Evolutionary conservation across 495 filamentous ascomycete species (phyloP).

Genomic region (Penicillium longicatenatum): DNA sequence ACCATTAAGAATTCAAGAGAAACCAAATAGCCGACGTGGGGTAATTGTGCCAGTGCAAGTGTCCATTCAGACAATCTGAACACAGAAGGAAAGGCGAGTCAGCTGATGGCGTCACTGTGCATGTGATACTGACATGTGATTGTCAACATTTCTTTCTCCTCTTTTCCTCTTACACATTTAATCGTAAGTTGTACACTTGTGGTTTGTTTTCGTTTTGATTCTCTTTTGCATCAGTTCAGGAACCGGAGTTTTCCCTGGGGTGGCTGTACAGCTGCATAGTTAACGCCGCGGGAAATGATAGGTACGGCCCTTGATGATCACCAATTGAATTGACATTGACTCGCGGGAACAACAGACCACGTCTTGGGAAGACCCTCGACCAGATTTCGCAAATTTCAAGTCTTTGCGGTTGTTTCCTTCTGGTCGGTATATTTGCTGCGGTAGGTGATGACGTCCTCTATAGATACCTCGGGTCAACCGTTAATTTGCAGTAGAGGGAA

Average conservation of each 20-base stretch:
- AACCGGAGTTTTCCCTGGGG: neutral
- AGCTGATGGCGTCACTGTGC: neutral
- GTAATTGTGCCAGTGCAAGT: neutral
- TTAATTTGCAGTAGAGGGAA: constrained; percentile 59
- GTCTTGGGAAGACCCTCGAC: constrained; percentile 88
- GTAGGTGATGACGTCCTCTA: constrained; percentile 43
- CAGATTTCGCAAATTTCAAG: constrained; percentile 89
- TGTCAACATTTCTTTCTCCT: neutral
- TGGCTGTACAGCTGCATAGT: constrained; percentile 2
- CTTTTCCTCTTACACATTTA: neutral
- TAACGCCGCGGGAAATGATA: neutral
- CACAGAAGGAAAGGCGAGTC: neutral
- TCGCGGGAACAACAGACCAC: constrained; percentile 64
- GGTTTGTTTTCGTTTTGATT: neutral
- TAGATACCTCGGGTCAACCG: neutral
- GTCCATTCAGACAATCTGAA: neutral
- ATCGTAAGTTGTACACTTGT: neutral
- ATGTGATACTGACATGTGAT: constrained; percentile 8
- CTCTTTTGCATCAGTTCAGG: neutral
- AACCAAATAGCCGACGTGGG: neutral
- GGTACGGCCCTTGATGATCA: neutral
- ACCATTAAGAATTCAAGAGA: neutral
- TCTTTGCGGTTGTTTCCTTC: constrained; percentile 85
- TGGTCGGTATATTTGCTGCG: constrained; percentile 83
- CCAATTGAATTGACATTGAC: neutral